phyloP scores from a whole-genome alignment of 768 basidiomycete genomes.

The Lentinula guzmanii region DNA sequence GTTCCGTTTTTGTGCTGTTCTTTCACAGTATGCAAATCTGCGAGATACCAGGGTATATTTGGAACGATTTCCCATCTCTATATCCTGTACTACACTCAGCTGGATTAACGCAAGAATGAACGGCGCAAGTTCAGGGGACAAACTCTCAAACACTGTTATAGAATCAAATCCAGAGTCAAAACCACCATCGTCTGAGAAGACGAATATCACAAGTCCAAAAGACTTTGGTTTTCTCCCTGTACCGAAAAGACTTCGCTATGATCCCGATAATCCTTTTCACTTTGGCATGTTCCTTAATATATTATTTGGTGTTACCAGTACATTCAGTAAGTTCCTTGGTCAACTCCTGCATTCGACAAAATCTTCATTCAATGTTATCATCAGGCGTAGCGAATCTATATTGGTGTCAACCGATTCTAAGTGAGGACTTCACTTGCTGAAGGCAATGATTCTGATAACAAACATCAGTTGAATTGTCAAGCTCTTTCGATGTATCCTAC shows the following conservation, averaged over 20 bases:
- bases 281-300: conserved; percentile 50
- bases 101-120: not conserved
- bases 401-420: conserved; percentile 77
- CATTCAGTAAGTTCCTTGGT: conserved; percentile 34
- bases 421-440: conserved; percentile 25
- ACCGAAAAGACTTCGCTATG: conserved; percentile 46
- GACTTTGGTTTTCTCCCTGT: conserved; percentile 66
- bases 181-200: not conserved
- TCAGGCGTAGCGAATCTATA: conserved; percentile 69
- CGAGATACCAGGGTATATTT: too few species aligned
- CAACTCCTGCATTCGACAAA: too few species aligned
- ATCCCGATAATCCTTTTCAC: conserved; percentile 39
- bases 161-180: not conserved
- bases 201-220: conserved; percentile 13
- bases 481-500: conserved; percentile 32
- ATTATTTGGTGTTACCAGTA: conserved; percentile 59
- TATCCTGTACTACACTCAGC: not conserved
- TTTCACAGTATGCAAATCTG: too few species aligned
- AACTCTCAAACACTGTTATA: not conserved
- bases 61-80: not conserved
- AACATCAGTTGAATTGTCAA: conserved; percentile 34
- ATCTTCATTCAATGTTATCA: not conserved
- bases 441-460: not conserved
- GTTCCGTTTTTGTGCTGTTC: too few species aligned
- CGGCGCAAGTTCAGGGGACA: not conserved